Percentiles rank a stretch among this genome's conserved stretches.
These are phyloP conservation scores for Myrica gale DNA, from an alignment of 306 rosid genomes.

Conservation along the genomic window DNA sequence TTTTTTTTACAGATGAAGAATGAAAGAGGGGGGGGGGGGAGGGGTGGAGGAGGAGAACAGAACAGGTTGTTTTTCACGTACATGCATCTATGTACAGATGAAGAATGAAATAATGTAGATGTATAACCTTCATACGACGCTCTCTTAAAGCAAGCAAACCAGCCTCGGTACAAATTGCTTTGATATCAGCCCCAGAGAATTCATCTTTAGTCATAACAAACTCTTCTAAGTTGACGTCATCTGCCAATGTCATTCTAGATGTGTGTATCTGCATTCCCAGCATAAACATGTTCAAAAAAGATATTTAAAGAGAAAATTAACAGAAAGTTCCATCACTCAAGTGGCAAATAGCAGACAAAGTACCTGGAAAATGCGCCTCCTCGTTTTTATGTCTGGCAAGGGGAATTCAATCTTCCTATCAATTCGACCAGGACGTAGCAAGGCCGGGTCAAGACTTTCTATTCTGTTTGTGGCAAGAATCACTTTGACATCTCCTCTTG, in stretches of 20 bases:
- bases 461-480: conserved; percentile 59
- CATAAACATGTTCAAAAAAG: neutral
- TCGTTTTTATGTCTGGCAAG: conserved; percentile 59
- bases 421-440: conserved; percentile 64
- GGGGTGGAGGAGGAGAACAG: neutral
- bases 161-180: conserved; percentile 65
- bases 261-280: conserved; percentile 44
- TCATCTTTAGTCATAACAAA: conserved; percentile 67
- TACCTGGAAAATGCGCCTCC: conserved; percentile 65
- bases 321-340: neutral
- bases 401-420: conserved; percentile 63
- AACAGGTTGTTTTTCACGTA: neutral
- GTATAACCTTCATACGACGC: conserved; percentile 56
- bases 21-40: neutral
- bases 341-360: neutral
- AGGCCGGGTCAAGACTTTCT: conserved; percentile 64
- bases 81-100: neutral
- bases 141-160: conserved; percentile 61
- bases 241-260: conserved; percentile 60
- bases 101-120: neutral
- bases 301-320: neutral
- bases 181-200: conserved; percentile 64
- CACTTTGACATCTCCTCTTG: conserved; percentile 66
- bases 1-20: no score
- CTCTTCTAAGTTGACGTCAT: conserved; percentile 63